These are phyloP conservation scores for Davidsoniella australis DNA, from an alignment of 2,329 filamentous ascomycete genomes.

Conservation along the genomic window DNA sequence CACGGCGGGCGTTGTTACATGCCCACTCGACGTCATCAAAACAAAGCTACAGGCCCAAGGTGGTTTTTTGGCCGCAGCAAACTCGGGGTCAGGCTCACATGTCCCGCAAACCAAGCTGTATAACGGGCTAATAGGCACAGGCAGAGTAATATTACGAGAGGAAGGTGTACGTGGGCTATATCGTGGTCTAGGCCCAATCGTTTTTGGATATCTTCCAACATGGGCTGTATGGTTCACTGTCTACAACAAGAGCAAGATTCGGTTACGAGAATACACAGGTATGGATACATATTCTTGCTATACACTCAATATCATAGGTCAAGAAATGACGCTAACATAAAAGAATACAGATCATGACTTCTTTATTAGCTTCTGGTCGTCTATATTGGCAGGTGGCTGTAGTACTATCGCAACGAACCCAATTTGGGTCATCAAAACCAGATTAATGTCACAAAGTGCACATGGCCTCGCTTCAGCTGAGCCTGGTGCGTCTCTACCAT, in stretches of 20 bases:
- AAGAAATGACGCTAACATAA: constrained; percentile 1
- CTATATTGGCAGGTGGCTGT: constrained; percentile 75
- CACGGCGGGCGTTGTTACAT: constrained; percentile 85
- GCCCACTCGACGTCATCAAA: constrained; percentile 96
- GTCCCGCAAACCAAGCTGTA: constrained; percentile 48
- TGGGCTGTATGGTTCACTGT: constrained; percentile 98
- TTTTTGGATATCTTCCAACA: constrained; percentile 87
- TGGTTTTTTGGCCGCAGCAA: constrained; percentile 39
- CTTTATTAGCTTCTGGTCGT: constrained; percentile 72
- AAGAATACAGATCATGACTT: constrained; percentile 11
- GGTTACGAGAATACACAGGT: constrained; percentile 51
- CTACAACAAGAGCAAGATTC: constrained; percentile 75
- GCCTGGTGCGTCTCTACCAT: constrained; percentile 23
- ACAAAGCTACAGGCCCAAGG: constrained; percentile 95
- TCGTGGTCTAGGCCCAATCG: constrained; percentile 80
- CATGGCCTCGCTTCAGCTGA: constrained; percentile 21
- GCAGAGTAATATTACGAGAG: constrained; percentile 66
- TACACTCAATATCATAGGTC: background rate
- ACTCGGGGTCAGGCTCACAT: constrained; percentile 30
- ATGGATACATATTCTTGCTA: constrained; percentile 15
- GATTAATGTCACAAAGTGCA: constrained; percentile 84
- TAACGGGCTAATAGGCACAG: constrained; percentile 73
- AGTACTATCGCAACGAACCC: constrained; percentile 92
- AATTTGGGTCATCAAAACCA: constrained; percentile 98
- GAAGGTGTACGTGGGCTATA: constrained; percentile 87